Evolutionary conservation across 139 green algal species (phyloP).

Genomic region (Picocystis salinarum): DNA sequence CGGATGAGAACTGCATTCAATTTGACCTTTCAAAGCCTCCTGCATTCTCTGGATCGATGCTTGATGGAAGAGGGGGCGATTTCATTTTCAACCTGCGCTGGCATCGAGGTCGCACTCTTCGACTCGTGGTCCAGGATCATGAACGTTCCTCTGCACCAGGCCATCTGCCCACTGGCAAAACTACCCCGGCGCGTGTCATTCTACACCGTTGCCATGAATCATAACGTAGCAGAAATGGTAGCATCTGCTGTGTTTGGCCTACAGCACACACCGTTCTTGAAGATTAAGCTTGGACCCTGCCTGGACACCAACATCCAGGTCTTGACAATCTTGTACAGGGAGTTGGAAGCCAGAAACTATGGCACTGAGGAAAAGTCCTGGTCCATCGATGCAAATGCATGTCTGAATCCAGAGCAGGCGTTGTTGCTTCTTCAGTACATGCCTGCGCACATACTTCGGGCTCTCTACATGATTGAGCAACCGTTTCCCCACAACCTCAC

Average conservation of each 20-base stretch:
- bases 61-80: background rate
- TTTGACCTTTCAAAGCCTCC: no score
- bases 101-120: background rate
- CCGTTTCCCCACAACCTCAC: background rate
- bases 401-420: background rate
- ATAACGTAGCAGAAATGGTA: background rate
- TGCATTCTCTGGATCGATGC: background rate
- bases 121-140: no score
- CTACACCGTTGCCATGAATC: background rate
- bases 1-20: background rate
- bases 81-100: background rate
- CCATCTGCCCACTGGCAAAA: no score
- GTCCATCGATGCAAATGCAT: background rate
- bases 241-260: background rate
- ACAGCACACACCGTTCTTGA: background rate
- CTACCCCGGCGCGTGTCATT: no score
- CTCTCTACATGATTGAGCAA: background rate
- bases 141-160: no score
- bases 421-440: background rate
- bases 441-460: no score
- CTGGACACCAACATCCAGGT: background rate
- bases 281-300: no score
- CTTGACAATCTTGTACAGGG: background rate
- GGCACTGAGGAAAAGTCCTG: no score
- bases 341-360: background rate